Base-by-base conservation (phyloP, 306 rosid genomes). In the Sicyos edulis region DNA sequence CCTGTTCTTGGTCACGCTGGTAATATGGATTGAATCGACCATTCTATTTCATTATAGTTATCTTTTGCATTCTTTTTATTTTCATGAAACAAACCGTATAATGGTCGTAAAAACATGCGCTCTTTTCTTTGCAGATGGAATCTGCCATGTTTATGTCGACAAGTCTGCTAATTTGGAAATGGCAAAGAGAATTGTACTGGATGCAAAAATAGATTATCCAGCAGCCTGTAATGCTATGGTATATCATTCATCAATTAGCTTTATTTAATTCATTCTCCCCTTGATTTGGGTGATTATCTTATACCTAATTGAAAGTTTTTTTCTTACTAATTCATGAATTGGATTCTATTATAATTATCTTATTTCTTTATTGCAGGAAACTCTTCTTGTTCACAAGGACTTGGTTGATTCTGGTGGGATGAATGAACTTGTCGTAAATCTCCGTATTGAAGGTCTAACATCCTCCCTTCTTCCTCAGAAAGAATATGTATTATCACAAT, bases 1-100 rank as follows among this genome's bases (percentile, higher is more conserved):
- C 97, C 99, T 54, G 99, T 95, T 77, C 89, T 95, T 49, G 99
- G 99, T 71, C 99, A 93, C 76, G 97, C 99, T 76, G 99, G 99
- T 93, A 76, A 91, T 86, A 73, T 58, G 45, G 58, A 75, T 75
- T 68, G 60, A 58, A 62, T 75, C 10, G 8, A 53, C 76, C 34
- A 21, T 49, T 37, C 50, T 47, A 42, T 13, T 74, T 54, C 4
- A 54, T 16, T 68, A n/a, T 34, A 24, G 26, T 6, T 45, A 22
- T 54, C 52, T 73, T 45, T 56, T 68, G 16, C 15, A 50, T 71
- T 64, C 9, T 40, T 77, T 78, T 79, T 62, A 49, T 45, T 64
- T 52, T 60, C 55, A 53, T 51, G 59, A 69, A 69, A 16, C 47
- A 49, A 69, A 16, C 32, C 73, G 7, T 21, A 49, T 21, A 45